Percentiles rank a stretch among this genome's conserved stretches.
Conservation (phyloP, 1,284 basidiomycete genomes). For the Cutaneotrichosporon sp. region DNA sequence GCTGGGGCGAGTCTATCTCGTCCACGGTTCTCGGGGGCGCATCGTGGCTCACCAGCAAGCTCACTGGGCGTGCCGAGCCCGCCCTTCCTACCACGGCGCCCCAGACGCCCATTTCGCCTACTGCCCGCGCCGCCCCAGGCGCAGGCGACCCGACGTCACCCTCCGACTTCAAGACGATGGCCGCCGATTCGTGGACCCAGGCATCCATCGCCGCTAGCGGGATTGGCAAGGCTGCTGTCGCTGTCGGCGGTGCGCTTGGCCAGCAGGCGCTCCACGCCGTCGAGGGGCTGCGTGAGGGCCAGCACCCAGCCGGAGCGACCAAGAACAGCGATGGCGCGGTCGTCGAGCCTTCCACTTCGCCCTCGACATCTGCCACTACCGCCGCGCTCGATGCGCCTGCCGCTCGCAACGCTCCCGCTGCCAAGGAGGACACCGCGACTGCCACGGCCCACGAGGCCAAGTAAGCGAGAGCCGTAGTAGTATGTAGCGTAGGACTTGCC, state of each 20-base stretch:
- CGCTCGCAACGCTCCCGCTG: background rate
- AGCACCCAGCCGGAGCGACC: background rate
- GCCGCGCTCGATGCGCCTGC: conserved; percentile 4
- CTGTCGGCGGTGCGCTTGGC: conserved; percentile 35
- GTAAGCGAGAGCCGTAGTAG: no score
- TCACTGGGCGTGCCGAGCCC: conserved; percentile 2
- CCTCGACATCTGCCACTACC: background rate
- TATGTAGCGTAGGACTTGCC: no score
- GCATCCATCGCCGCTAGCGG: conserved; percentile 40
- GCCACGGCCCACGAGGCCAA: background rate
- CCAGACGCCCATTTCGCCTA: conserved; percentile 12
- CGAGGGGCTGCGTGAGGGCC: conserved; percentile 19
- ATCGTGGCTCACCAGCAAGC: conserved; percentile 1
- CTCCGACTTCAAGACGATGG: conserved; percentile 18
- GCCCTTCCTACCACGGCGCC: conserved; percentile 21
- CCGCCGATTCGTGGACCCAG: conserved; percentile 41
- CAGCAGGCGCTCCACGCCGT: conserved; percentile 36
- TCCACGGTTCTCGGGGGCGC: conserved; percentile 9
- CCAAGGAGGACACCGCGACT: background rate
- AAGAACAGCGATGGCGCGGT: conserved; percentile 5
- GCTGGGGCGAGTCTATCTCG: conserved; percentile 44
- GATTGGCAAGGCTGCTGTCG: conserved; percentile 32
- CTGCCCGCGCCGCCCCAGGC: conserved; percentile 19
- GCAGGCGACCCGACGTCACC: no score
- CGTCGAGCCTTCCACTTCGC: background rate